Percentiles rank a stretch among this genome's conserved stretches.
phyloP scores from a whole-genome alignment of 768 basidiomycete genomes.

The Boletus reticuloceps region DNA sequence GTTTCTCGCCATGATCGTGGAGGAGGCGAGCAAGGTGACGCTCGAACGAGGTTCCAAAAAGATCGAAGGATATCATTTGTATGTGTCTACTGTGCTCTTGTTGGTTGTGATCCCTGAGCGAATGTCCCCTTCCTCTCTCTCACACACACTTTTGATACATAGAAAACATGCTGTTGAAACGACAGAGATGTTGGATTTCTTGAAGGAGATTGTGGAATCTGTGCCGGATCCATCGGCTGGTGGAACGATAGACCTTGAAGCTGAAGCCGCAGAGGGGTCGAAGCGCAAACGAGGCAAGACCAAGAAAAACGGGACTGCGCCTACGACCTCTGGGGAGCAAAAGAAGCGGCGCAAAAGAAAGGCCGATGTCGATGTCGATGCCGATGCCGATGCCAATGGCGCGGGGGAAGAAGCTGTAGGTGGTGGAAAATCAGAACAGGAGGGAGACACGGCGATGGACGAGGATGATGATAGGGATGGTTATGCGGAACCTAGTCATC shows the following conservation, averaged over 20 bases:
- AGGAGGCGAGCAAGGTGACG: slow-evolving; percentile 81
- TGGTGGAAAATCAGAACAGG: slow-evolving; percentile 37
- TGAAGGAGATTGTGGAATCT: slow-evolving; percentile 84
- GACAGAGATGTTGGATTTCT: slow-evolving; percentile 88
- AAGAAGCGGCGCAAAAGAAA: slow-evolving; percentile 54
- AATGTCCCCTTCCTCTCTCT: not conserved
- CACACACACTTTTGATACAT: too few species aligned
- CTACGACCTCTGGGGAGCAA: slow-evolving; percentile 31
- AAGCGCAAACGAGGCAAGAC: slow-evolving; percentile 61
- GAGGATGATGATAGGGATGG: slow-evolving; percentile 45
- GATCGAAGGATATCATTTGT: slow-evolving; percentile 93
- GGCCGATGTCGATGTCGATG: slow-evolving; percentile 34
- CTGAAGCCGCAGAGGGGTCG: slow-evolving; percentile 49
- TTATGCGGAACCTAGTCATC: slow-evolving; percentile 36
- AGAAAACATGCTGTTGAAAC: slow-evolving; percentile 93
- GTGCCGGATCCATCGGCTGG: slow-evolving; percentile 88
- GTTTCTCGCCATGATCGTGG: slow-evolving; percentile 82
- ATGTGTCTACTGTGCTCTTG: slow-evolving; percentile 34
- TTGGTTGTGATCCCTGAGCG: slow-evolving; percentile 1
- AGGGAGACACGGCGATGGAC: slow-evolving; percentile 35
- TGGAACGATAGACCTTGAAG: slow-evolving; percentile 71
- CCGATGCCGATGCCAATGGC: slow-evolving; percentile 29
- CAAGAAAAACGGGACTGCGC: slow-evolving; percentile 43
- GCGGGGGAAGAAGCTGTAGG: slow-evolving; percentile 35
- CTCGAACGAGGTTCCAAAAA: slow-evolving; percentile 77